Evolutionary conservation across 2,329 filamentous ascomycete genomes (phyloP), one percentile per base, ranked within the genome.

Genomic region (Colletotrichum spaethianum): DNA sequence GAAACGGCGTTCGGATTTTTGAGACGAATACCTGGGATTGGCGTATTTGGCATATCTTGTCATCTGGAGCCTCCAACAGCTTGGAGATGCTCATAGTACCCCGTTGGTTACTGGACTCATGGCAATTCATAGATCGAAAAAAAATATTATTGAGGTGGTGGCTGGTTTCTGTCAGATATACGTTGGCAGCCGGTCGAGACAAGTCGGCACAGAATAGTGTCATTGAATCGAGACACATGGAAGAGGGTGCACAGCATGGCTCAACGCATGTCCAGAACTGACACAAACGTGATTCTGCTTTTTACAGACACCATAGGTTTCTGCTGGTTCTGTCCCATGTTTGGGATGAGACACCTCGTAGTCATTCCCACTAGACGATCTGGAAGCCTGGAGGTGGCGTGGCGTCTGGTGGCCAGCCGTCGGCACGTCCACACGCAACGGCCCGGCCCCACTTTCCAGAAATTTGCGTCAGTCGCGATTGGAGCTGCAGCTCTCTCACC

Each of bases 11-110:
- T 55, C 23, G 53, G 64, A 5, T 60, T 44, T 23, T 48, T 53
- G 70, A 72, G 42, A 72, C 70, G 65, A 72, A 69, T 72, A 72
- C 70, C 70, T 72, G 59, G 69, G 70, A 69, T 46, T 59, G 65
- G 66, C 61, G 48, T 18, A 53, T 52, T 44, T 53, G 60, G 60
- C 64, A 72, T 63, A 53, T 56, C 53, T n/a, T 70, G 70, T 72
- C 57, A 31, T 14, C 18, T 42, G 53, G 60, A 57, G 55, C 14
- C 44, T 48, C 44, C 61, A 38, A 38, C 44, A 53, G 28, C 20
- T 14, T 56, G 66, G 62, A 48, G 44, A 12, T 63, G 53, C 50
- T 55, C 65, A 64, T 42, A 46, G 53, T 36, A 64, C 36, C 52
- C 12, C 36, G 28, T 57, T 40, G 59, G 50, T 48, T 55, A 57